phyloP scores from a whole-genome alignment of 768 basidiomycete genomes.

The Tricholoma sp. region DNA sequence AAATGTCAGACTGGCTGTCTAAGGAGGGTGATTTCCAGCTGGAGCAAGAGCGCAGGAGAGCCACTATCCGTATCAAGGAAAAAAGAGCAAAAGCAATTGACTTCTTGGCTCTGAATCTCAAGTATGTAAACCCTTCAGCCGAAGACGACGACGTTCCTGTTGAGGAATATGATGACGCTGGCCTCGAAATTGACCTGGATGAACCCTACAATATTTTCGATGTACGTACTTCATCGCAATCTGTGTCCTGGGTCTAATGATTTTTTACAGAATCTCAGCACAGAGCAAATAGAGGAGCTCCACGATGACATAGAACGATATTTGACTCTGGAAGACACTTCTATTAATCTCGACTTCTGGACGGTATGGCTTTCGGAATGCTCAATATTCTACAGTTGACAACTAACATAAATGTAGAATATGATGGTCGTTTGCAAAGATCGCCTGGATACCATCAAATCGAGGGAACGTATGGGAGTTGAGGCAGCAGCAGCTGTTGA shows the following conservation, averaged over 20 bases:
- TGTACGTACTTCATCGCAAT: slow-evolving; percentile 41
- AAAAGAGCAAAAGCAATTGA: slow-evolving; percentile 98
- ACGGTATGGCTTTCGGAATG: slow-evolving; percentile 49
- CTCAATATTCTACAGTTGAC: background rate
- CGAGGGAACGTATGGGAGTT: slow-evolving; percentile 54
- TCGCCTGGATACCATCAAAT: slow-evolving; percentile 71
- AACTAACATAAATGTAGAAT: slow-evolving; percentile 45
- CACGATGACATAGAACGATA: slow-evolving; percentile 95
- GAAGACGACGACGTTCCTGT: slow-evolving; percentile 52
- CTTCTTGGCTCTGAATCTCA: slow-evolving; percentile 92
- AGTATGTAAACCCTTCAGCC: slow-evolving; percentile 74
- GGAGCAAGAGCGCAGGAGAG: slow-evolving; percentile 86
- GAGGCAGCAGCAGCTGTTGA: slow-evolving; percentile 80
- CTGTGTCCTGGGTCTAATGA: slow-evolving; percentile 9
- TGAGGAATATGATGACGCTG: slow-evolving; percentile 69
- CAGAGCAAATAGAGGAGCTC: slow-evolving; percentile 86
- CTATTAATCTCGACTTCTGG: slow-evolving; percentile 95
- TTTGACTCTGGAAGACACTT: slow-evolving; percentile 76
- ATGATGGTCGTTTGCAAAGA: slow-evolving; percentile 98
- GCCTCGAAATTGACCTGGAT: slow-evolving; percentile 95
- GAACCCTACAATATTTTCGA: slow-evolving; percentile 98
- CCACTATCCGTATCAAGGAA: slow-evolving; percentile 92
- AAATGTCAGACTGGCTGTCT: slow-evolving; percentile 97
- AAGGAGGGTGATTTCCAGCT: slow-evolving; percentile 98
- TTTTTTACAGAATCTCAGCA: slow-evolving; percentile 64